A percentile compares a stretch with the other conserved stretches of the same genome.
Evolutionary conservation across 129 eudicot genomes (phyloP).

Genomic region (Arctium lappa): DNA sequence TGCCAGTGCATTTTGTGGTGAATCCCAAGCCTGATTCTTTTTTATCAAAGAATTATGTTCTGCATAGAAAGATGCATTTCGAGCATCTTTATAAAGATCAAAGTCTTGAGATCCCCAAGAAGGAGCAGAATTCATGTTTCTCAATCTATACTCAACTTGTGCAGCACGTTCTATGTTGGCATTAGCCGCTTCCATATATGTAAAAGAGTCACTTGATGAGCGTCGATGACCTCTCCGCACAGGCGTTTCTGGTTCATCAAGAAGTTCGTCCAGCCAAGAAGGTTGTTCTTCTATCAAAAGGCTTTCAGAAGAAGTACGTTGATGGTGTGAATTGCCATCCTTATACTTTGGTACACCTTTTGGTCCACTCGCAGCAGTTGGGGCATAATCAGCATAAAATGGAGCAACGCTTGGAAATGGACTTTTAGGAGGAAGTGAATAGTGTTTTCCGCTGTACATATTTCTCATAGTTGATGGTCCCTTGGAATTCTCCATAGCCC

Average conservation of each 20-base stretch:
- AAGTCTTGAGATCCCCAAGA: slow-evolving; percentile 68
- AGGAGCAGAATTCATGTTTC: slow-evolving; percentile 34
- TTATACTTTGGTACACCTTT: slow-evolving; percentile 51
- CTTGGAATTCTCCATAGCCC: slow-evolving; percentile 58
- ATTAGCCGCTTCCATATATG: slow-evolving; percentile 56
- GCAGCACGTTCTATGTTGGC: slow-evolving; percentile 44
- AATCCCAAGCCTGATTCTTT: slow-evolving; percentile 51
- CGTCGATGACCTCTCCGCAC: slow-evolving; percentile 81
- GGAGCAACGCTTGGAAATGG: slow-evolving; percentile 78
- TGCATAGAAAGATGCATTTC: slow-evolving; percentile 31
- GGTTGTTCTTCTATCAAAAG: slow-evolving; percentile 76
- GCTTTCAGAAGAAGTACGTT: slow-evolving; percentile 86
- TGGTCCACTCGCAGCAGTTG: slow-evolving; percentile 43
- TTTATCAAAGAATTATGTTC: slow-evolving; percentile 34
- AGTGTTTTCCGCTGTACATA: slow-evolving; percentile 54
- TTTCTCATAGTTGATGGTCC: slow-evolving; percentile 57
- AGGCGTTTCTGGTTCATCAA: slow-evolving; percentile 85
- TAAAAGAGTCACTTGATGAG: slow-evolving; percentile 88
- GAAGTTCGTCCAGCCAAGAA: slow-evolving; percentile 89
- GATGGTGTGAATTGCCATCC: slow-evolving; percentile 65
- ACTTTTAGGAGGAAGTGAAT: slow-evolving; percentile 88
- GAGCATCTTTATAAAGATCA: slow-evolving; percentile 44
- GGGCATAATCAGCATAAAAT: slow-evolving; percentile 52
- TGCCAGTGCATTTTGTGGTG: slow-evolving; percentile 26
- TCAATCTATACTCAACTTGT: slow-evolving; percentile 48